A percentile compares a stretch with the other conserved stretches of the same genome.
Conservation (phyloP, 768 basidiomycete genomes). For the Rhodotorula taiwanensis region DNA sequence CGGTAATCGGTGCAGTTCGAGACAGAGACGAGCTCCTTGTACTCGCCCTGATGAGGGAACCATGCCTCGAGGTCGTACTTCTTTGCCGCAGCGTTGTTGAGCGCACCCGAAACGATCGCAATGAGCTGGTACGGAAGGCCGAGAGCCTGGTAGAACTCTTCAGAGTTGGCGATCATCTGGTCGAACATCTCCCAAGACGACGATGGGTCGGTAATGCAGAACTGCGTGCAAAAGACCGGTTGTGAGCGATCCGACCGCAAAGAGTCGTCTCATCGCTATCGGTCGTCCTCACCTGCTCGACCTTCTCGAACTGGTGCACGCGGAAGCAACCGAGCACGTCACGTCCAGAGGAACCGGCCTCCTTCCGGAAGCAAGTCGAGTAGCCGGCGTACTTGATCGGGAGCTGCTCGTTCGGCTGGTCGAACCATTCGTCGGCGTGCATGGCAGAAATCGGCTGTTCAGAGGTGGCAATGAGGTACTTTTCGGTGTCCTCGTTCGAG, state of each 20-base stretch:
- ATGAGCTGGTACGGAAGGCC: slow-evolving; percentile 86
- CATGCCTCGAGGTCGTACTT: slow-evolving; percentile 98
- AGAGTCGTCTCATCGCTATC: background rate
- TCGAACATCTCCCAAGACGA: slow-evolving; percentile 94
- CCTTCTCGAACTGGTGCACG: slow-evolving; percentile 98
- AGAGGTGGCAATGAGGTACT: slow-evolving; percentile 97
- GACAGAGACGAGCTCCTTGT: slow-evolving; percentile 96
- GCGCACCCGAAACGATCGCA: slow-evolving; percentile 87
- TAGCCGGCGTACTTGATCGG: slow-evolving; percentile 64
- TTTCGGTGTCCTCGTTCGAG: slow-evolving; percentile 62
- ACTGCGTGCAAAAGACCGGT: slow-evolving; percentile 51
- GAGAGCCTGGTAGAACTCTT: slow-evolving; percentile 93
- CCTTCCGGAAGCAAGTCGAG: slow-evolving; percentile 94
- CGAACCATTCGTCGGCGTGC: slow-evolving; percentile 97
- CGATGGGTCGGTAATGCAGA: slow-evolving; percentile 87
- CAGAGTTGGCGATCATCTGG: slow-evolving; percentile 76
- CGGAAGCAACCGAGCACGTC: slow-evolving; percentile 99
- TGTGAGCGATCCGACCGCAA: background rate
- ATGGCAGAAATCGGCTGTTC: slow-evolving; percentile 97
- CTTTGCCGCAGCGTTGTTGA: slow-evolving; percentile 93
- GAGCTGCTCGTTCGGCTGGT: slow-evolving; percentile 81
- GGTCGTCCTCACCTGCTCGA: slow-evolving; percentile 57
- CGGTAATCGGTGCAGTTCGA: slow-evolving; percentile 99
- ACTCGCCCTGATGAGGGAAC: slow-evolving; percentile 95
- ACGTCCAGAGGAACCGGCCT: slow-evolving; percentile 91